Conservation (phyloP, 129 eudicot genomes). For the Centaurea solstitialis region DNA sequence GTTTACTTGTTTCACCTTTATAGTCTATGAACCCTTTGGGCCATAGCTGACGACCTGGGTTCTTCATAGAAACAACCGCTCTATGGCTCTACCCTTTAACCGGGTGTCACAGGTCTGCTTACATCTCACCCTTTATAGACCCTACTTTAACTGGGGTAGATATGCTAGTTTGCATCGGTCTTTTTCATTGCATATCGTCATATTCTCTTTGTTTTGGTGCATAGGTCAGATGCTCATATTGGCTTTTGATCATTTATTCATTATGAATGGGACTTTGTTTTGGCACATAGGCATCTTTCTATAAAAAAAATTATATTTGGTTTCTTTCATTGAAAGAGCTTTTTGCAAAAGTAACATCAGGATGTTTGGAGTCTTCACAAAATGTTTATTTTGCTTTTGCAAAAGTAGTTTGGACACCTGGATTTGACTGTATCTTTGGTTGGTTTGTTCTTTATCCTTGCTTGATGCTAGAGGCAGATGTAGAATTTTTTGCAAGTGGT, state of each 20-base stretch:
- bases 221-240: not conserved
- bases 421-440: not conserved
- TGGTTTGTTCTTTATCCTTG: not conserved
- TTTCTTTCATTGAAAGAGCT: not conserved
- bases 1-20: not conserved
- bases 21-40: not conserved
- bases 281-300: no score
- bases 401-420: not conserved
- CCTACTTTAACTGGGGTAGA: not conserved
- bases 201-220: not conserved
- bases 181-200: not conserved
- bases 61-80: not conserved
- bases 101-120: not conserved
- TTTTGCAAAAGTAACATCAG: not conserved
- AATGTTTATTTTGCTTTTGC: not conserved
- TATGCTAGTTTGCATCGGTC: not conserved
- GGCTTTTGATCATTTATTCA: not conserved
- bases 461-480: no score
- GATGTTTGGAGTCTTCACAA: slow-evolving; percentile 2
- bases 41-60: not conserved
- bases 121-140: not conserved
- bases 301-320: not conserved
- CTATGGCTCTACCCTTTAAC: not conserved
- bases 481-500: no score
- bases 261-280: not conserved